Percentiles rank a stretch among this genome's conserved stretches.
Conservation (phyloP, 2,329 filamentous ascomycete species). For the Dothiorella sarmentorum region DNA sequence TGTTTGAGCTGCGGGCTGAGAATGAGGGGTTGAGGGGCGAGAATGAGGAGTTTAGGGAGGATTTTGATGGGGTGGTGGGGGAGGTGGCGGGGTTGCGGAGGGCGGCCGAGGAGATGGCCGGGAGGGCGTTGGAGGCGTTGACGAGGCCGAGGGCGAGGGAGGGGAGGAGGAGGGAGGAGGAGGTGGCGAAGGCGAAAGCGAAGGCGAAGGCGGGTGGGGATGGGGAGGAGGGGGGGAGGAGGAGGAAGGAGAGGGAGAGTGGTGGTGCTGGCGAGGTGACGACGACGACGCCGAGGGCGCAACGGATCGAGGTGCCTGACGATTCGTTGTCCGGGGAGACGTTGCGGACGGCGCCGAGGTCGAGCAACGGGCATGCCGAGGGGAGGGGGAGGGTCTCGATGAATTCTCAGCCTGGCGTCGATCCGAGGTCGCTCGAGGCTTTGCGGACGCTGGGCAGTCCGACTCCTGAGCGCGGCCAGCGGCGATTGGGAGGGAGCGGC, state of each 20-base stretch:
- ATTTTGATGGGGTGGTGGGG: neutral
- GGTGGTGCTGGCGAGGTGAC: too few species aligned
- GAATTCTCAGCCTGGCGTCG: neutral
- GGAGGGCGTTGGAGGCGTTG: neutral
- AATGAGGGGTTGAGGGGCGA: neutral
- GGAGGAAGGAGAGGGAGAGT: neutral
- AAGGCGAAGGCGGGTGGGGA: too few species aligned
- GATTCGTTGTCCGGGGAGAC: neutral
- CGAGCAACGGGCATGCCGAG: neutral
- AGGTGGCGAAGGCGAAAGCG: neutral
- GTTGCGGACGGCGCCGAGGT: neutral
- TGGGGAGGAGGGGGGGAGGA: neutral
- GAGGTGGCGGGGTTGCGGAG: neutral
- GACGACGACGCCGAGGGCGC: neutral
- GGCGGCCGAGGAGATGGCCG: neutral
- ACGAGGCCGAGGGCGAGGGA: neutral
- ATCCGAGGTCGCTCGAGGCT: constrained; percentile 11
- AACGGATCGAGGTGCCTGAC: neutral
- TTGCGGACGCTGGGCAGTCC: constrained; percentile 5
- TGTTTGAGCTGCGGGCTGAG: neutral
- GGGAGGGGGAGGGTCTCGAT: neutral
- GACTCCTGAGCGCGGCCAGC: neutral
- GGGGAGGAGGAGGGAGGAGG: neutral
- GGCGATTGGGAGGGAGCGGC: neutral
- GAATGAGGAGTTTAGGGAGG: neutral